Base-by-base conservation (phyloP, 2,329 filamentous ascomycete species). In the Hortaea sp. region DNA sequence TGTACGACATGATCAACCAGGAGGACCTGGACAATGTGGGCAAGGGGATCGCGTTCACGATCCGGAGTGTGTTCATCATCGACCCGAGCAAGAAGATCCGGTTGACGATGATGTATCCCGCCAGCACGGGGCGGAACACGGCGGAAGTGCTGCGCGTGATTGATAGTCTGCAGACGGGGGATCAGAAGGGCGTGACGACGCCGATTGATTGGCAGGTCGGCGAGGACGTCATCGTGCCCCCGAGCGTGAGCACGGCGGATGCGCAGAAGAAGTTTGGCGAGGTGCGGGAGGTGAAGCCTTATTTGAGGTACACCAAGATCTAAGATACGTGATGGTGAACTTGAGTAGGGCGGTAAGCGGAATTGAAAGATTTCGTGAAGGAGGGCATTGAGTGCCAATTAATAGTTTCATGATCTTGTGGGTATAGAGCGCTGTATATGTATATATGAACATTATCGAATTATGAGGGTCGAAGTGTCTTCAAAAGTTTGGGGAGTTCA, bases 41-140 rank as follows among this genome's bases (percentile, higher is more conserved):
- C 42, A 27, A 40, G 49, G 66, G 66, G 58, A 85, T 90, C 58
- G 88, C 88, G 47, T 90, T 94, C 72, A 95, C 89, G 59, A 94
- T 95, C 71, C 87, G 89, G 62, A 88, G 85, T 58, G 89, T 95
- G 64, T 95, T 94, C 77, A 76, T 95, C 71, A 92, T 95, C 67
- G 88, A 95, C 74, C 88, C 88, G 54, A 81, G 79, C 69, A 95
- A 94, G 82, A 90, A 84, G 68, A 92, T 95, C 71, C 84, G 89
- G 60, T 81, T 89, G 65, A 94, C 88, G 66, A 84, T 95, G 73
- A 82, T 85, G 64, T 95, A 95, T 76, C 89, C 89, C 39, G 88
- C 89, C 51, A 89, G 84, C 49, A 94, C 88, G 40, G 89, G 89
- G 32, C 64, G 77, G 40, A 80, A 79, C 58, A 72, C 73, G 5